Percentiles rank a stretch among this genome's conserved stretches.
Conservation (phyloP, 2,329 filamentous ascomycete genomes). For the Aspergillus cejpii region DNA sequence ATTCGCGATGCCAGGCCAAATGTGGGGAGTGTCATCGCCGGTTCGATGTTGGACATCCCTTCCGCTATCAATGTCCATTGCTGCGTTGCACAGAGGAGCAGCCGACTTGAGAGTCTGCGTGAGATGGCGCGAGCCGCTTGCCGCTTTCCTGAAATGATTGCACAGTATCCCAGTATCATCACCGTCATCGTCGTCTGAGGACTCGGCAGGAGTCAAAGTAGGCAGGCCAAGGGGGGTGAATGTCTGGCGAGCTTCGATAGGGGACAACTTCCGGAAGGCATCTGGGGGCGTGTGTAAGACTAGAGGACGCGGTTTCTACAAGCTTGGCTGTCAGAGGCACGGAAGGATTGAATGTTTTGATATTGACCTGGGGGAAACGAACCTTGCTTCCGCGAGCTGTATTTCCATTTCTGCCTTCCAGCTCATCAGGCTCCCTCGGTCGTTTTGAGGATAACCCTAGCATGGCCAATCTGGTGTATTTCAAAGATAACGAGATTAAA, state of each 20-base stretch:
- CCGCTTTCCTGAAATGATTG: slow-evolving; percentile 1
- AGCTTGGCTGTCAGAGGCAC: slow-evolving; percentile 7
- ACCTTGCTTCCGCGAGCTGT: slow-evolving; percentile 24
- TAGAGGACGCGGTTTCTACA: slow-evolving; percentile 31
- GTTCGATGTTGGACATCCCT: slow-evolving; percentile 14
- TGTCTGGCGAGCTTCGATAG: slow-evolving; percentile 15
- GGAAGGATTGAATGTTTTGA: too few species aligned
- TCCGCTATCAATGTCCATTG: slow-evolving; percentile 30
- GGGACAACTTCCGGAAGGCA: slow-evolving; percentile 15
- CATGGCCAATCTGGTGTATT: slow-evolving; percentile 14
- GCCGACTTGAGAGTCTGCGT: not conserved
- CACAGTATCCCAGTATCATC: slow-evolving; percentile 5
- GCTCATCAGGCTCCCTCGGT: slow-evolving; percentile 43
- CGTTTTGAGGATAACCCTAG: slow-evolving; percentile 22
- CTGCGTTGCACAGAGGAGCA: slow-evolving; percentile 6
- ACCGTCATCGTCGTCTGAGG: slow-evolving; percentile 32
- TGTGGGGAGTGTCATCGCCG: slow-evolving; percentile 15
- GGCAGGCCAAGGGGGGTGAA: slow-evolving; percentile 16
- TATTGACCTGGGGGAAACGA: slow-evolving; percentile 4
- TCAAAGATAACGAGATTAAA: not conserved
- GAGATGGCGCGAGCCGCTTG: slow-evolving; percentile 3
- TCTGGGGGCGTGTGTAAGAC: slow-evolving; percentile 25
- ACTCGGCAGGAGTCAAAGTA: slow-evolving; percentile 33
- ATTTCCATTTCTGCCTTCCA: slow-evolving; percentile 57
- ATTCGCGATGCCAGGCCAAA: slow-evolving; percentile 18